A percentile compares a stretch with the other conserved stretches of the same genome.
Evolutionary conservation across 2,329 filamentous ascomycete species (phyloP).

Genomic region (Verticillium isaacii): DNA sequence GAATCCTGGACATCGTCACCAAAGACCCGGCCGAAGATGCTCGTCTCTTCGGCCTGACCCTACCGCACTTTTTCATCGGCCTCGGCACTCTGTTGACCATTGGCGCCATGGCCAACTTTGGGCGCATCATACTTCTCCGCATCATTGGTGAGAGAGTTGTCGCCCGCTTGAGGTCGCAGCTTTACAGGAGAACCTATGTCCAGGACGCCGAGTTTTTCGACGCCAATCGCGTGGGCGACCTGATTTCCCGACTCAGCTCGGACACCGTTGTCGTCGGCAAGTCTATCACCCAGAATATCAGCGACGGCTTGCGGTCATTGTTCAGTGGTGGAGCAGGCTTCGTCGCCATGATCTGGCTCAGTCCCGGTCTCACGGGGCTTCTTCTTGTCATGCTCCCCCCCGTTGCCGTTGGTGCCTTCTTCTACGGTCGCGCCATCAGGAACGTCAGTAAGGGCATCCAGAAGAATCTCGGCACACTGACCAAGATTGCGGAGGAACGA

Average conservation of each 20-base stretch:
- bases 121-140: constrained; percentile 84
- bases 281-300: constrained; percentile 96
- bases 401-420: constrained; percentile 82
- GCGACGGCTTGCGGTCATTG: constrained; percentile 85
- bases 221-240: constrained; percentile 90
- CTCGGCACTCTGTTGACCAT: constrained; percentile 72
- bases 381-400: constrained; percentile 85
- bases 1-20: constrained; percentile 88
- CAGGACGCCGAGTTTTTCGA: constrained; percentile 99
- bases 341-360: constrained; percentile 92
- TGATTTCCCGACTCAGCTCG: constrained; percentile 91
- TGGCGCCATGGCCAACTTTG: constrained; percentile 88
- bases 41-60: constrained; percentile 75
- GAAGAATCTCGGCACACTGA: constrained; percentile 85
- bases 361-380: constrained; percentile 82
- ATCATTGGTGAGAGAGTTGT: constrained; percentile 96
- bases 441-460: constrained; percentile 91
- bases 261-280: constrained; percentile 98
- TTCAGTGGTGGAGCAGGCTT: constrained; percentile 91
- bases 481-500: constrained; percentile 97
- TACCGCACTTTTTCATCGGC: constrained; percentile 83
- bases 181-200: constrained; percentile 89
- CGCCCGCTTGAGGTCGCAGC: constrained; percentile 77
- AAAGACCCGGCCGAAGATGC: constrained; percentile 62
- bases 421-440: constrained; percentile 85